These are phyloP conservation scores for Wilhelminamyces savonicus DNA, from an alignment of 805 yeast genomes.

Conservation along the genomic window DNA sequence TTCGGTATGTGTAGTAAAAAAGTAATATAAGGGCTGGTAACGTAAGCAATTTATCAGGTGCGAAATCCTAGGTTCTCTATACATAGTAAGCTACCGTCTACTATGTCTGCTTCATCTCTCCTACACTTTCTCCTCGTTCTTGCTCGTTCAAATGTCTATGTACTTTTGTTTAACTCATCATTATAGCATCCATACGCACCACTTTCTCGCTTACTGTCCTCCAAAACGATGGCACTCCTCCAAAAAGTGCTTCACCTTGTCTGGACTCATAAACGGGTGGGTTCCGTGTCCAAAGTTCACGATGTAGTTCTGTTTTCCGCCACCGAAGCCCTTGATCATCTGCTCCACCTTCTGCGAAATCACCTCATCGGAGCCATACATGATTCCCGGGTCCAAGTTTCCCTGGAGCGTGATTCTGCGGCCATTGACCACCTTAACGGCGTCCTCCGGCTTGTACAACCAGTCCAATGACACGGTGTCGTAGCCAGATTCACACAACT, in stretches of 20 bases:
- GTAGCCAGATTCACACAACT: conserved; percentile 74
- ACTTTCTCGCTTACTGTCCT: no score
- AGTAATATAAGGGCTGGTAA: no score
- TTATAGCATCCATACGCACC: no score
- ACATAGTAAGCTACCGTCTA: no score
- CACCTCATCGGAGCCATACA: conserved; percentile 81
- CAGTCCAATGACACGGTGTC: conserved; percentile 91
- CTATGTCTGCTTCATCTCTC: no score
- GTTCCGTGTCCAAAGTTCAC: conserved; percentile 98
- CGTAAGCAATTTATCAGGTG: no score
- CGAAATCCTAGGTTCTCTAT: no score
- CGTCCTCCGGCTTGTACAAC: conserved; percentile 80
- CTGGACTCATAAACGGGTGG: conserved; percentile 96
- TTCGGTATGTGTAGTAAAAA: no score
- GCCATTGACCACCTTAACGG: conserved; percentile 65
- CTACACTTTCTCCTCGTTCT: no score
- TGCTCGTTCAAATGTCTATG: no score
- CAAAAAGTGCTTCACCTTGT: conserved; percentile 75
- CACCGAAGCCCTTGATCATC: conserved; percentile 91
- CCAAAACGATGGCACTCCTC: conserved; percentile 85
- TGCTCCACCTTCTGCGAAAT: conserved; percentile 75
- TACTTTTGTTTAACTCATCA: no score
- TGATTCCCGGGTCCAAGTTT: conserved; percentile 90
- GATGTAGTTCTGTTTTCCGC: conserved; percentile 86
- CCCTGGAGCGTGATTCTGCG: conserved; percentile 85